phyloP scores from a whole-genome alignment of 129 eudicot species.

The Gnaphalium uliginosum region DNA sequence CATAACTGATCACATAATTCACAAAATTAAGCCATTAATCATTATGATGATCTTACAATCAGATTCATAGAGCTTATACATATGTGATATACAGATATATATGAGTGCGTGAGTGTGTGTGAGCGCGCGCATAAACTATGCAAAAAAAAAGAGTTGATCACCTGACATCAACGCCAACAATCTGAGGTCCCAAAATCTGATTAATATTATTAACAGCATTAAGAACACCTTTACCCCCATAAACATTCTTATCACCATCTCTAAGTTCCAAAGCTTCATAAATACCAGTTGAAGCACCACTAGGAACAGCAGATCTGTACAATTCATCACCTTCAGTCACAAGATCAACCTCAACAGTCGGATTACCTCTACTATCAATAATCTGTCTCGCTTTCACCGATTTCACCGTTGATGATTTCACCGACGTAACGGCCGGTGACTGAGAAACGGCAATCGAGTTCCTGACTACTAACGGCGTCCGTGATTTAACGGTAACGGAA shows the following conservation, averaged over 20 bases:
- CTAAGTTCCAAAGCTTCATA: slow-evolving; percentile 98
- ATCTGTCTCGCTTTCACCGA: slow-evolving; percentile 89
- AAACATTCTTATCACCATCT: slow-evolving; percentile 80
- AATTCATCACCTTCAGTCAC: slow-evolving; percentile 53
- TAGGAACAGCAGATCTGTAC: slow-evolving; percentile 91
- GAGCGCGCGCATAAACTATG: neutral
- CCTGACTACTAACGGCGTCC: slow-evolving; percentile 36
- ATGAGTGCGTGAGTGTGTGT: too few species aligned
- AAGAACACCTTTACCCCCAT: slow-evolving; percentile 94
- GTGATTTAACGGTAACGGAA: slow-evolving; percentile 32
- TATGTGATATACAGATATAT: too few species aligned
- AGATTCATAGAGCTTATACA: neutral
- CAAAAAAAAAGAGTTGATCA: neutral
- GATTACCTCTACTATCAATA: slow-evolving; percentile 94
- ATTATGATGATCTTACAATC: neutral
- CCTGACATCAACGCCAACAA: slow-evolving; percentile 91
- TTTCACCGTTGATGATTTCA: slow-evolving; percentile 53
- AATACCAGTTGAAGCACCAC: slow-evolving; percentile 97
- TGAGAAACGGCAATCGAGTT: slow-evolving; percentile 53
- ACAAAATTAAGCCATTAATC: neutral
- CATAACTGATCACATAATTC: slow-evolving; percentile 13
- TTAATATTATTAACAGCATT: slow-evolving; percentile 81
- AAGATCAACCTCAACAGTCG: slow-evolving; percentile 92
- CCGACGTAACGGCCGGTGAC: slow-evolving; percentile 30
- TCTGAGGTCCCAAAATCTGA: slow-evolving; percentile 71